These are phyloP conservation scores for Lyophyllum shimeji DNA, from an alignment of 768 basidiomycete species.

Conservation along the genomic window DNA sequence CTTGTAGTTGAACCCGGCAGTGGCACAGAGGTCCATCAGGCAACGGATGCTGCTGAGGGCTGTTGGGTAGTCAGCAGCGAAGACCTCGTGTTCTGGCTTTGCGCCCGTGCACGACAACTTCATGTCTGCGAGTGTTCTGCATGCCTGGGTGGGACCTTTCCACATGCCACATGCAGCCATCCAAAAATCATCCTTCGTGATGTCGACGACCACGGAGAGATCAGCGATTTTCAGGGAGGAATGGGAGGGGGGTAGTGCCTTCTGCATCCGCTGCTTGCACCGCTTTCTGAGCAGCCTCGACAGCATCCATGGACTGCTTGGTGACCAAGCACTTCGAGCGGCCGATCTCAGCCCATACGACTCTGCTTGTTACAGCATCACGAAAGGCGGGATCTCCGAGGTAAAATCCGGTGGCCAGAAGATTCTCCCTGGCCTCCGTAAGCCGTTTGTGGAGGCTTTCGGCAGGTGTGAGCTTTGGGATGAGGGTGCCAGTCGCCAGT, in stretches of 20 bases:
- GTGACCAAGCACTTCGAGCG: background rate
- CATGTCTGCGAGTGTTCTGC: background rate
- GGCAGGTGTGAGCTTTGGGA: background rate
- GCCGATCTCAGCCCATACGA: background rate
- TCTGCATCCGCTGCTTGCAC: background rate
- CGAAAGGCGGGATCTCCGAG: background rate
- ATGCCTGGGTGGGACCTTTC: background rate
- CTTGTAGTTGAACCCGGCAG: background rate
- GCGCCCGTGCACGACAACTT: conserved; percentile 3
- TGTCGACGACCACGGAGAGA: background rate
- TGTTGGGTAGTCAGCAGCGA: background rate
- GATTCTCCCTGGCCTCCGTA: background rate
- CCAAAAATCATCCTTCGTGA: conserved; percentile 7
- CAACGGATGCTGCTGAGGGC: background rate
- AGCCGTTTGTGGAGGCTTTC: conserved; percentile 1
- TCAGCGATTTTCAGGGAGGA: background rate
- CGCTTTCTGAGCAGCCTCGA: background rate
- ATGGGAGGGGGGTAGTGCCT: background rate
- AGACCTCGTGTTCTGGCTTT: background rate
- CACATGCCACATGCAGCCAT: background rate
- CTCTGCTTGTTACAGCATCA: background rate
- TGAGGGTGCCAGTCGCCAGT: background rate
- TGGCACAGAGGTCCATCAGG: background rate
- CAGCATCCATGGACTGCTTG: background rate
- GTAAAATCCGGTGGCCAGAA: background rate